Base-by-base conservation (phyloP, 148 eudicot species). In the Rhododendron ovatum region DNA sequence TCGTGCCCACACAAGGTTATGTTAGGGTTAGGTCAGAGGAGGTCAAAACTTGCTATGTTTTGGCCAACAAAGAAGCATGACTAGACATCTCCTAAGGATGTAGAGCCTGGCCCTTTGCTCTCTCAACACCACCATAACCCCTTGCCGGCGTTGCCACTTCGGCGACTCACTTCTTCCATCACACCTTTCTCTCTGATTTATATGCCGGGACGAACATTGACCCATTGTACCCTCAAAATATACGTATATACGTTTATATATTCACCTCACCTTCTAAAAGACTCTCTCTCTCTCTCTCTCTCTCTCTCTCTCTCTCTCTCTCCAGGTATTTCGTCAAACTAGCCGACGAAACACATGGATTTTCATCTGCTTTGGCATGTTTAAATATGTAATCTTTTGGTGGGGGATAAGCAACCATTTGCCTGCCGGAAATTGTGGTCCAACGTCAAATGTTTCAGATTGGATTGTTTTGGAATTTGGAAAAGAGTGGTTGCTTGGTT, bases 81-180 rank as follows among this genome's bases (percentile, higher is more conserved):
- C 37, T 69, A 69, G 33, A 12, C 76, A 71, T 71, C 39, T 71
- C 76, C 76, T 71, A 71, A 30, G 20, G 13, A 71, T 71, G 39
- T 71, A 71, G 33, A 71, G 76, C 76, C 76, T 71, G 39, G 76
- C 37, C 41, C 76, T 71, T 33, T 71, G 76, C 76, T 71, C 76
- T 71, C 76, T 71, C 39, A 71, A 1, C 76, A 71, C 41, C 22
- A 71, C 20, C 76, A 28, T 71, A 30, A 33, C 76, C 39, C 76
- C 39, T 30, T 13, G 76, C 20, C 41, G 1, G 17, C 14, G 76
- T 71, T 30, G 76, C 39, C 20, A 6, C 39, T 14, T 71, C 76
- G 0, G 76, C 41, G 39, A 71, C 22, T 41, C 7, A 14, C 39
- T 6, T 33, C 76, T 71, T 71, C 41, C 41, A 13, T 71, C 76